Evolutionary conservation across 345 rosid species (phyloP), one percentile per base, ranked within the genome.

Genomic region (Hibiscus trionum): DNA sequence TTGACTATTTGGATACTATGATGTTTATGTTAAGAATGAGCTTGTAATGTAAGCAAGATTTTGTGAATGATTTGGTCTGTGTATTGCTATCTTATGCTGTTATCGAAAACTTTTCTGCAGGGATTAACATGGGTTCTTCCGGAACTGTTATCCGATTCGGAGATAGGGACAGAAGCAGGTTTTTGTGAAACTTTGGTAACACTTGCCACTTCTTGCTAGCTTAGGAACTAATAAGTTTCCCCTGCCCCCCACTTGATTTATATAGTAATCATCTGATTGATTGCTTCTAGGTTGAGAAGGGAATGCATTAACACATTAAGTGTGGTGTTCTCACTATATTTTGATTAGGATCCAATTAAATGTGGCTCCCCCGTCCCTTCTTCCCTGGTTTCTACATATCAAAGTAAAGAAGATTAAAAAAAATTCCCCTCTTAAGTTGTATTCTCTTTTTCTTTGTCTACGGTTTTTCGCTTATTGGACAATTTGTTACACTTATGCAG

Each of bases 111-210:
- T 35, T 14, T 71, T 70, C 52, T 73, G 35, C 90, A 94, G 98
- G 98, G 97, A 82, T 77, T 94, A 80, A 91, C 97, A 60, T 94
- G 97, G 98, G 88, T 91, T 79, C 91, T 93, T 76, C 95, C 93
- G 1, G 96, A 89, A 83, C 82, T 94, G 76, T 91, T 93, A 81
- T 91, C 97, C 55, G 70, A 80, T 77, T 91, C 98, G 79, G 97
- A 90, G 87, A 93, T 93, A 71, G 94, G 93, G 78, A 96, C 96
- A 76, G 97, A 93, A 93, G 96, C 98, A 91, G 98, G 97, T 93
- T 93, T 52, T 87, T 88, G 91, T 91, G 88, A 83, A 79, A 84
- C 60, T 91, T 93, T 86, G 96, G 96, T 88, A 90, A 89, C 98
- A 76, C 76, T 86, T 82, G 77, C 78, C 83, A 77, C 87, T 87